These are phyloP conservation scores for Cornus florida DNA, from an alignment of 148 eudicot genomes.

Conservation along the genomic window DNA sequence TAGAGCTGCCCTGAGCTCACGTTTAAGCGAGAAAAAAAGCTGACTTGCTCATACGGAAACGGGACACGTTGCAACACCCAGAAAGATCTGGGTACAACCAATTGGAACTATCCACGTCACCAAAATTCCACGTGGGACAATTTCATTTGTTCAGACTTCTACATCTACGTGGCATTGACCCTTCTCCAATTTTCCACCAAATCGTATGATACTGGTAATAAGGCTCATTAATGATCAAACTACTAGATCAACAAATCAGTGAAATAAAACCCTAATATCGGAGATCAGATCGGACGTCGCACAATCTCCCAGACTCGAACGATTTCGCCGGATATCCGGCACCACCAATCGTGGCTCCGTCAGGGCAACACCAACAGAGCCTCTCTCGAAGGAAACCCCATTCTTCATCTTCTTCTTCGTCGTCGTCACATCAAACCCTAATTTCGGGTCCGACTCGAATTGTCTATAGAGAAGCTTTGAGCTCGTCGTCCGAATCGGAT, in stretches of 20 bases:
- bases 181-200: not conserved
- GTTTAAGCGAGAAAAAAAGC: too few relatives aligned
- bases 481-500: constrained; percentile 31
- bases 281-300: not conserved
- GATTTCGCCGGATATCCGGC: constrained; percentile 10
- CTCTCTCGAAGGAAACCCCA: constrained; percentile 58
- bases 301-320: not conserved
- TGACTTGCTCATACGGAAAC: too few relatives aligned
- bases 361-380: constrained; percentile 37
- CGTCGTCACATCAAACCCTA: constrained; percentile 19
- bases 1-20: too few relatives aligned
- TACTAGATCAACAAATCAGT: not conserved
- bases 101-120: not conserved
- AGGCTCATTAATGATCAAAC: not conserved
- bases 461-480: constrained; percentile 40
- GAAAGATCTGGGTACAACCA: not conserved
- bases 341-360: constrained; percentile 67
- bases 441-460: constrained; percentile 39
- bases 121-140: not conserved
- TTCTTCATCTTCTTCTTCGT: constrained; percentile 21
- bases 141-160: not conserved
- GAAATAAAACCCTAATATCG: not conserved
- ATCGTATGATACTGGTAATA: not conserved
- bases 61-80: not conserved
- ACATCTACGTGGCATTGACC: not conserved